A percentile compares a stretch with the other conserved stretches of the same genome.
Conservation (phyloP, 2,329 filamentous ascomycete genomes). For the Zymoseptoria brevis region DNA sequence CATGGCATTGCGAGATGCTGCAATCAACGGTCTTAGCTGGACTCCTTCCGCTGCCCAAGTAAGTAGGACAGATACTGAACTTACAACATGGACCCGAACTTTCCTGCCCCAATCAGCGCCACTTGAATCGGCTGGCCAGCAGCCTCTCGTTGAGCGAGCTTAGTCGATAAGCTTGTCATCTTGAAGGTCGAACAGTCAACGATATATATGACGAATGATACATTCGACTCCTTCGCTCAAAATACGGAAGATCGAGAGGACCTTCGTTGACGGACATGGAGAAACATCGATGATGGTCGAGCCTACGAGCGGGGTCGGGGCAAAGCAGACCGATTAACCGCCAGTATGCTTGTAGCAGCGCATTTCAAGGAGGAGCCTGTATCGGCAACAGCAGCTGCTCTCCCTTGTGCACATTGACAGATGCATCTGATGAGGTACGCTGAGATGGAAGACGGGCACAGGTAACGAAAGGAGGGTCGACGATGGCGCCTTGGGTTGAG, state of each 20-base stretch:
- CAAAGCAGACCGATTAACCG: background rate
- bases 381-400: background rate
- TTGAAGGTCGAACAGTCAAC: background rate
- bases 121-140: conserved; percentile 35
- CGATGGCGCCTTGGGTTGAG: background rate
- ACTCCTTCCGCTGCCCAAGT: no score
- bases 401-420: background rate
- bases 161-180: conserved; percentile 37
- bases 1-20: conserved; percentile 39
- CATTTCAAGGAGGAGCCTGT: background rate
- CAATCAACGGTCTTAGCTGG: background rate
- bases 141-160: conserved; percentile 35
- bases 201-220: background rate
- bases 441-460: background rate
- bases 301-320: background rate
- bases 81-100: conserved; percentile 42
- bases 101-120: conserved; percentile 41
- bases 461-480: background rate
- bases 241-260: background rate
- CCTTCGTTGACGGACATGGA: background rate
- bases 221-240: background rate
- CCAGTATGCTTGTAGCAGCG: background rate
- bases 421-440: background rate
- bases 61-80: background rate
- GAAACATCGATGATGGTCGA: background rate